A percentile compares a stretch with the other conserved stretches of the same genome.
These are phyloP conservation scores for Arabidopsis lyrata DNA, from an alignment of 441 rosid species.

Conservation along the genomic window DNA sequence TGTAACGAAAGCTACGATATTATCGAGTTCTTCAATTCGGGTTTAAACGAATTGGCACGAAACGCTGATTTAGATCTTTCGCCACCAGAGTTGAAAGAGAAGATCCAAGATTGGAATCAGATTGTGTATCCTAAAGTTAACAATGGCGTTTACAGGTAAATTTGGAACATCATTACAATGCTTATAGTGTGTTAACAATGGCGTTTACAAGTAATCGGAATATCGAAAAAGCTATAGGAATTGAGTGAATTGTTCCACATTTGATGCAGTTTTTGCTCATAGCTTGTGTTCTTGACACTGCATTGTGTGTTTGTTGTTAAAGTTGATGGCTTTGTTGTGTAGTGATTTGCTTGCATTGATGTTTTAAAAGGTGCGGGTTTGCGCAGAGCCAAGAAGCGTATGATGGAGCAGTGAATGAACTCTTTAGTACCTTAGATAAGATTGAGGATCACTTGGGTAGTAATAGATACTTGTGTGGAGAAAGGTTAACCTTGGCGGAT, in stretches of 20 bases:
- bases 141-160: constrained; percentile 86
- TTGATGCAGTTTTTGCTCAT: not conserved
- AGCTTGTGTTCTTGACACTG: constrained; percentile 17
- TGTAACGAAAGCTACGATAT: constrained; percentile 92
- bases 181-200: constrained; percentile 63
- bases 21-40: constrained; percentile 70
- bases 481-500: constrained; percentile 65
- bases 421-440: constrained; percentile 65
- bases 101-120: constrained; percentile 78
- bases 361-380: constrained; percentile 73
- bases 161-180: constrained; percentile 3
- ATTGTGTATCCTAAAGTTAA: constrained; percentile 77
- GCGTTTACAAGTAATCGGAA: constrained; percentile 70
- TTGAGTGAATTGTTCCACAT: not conserved
- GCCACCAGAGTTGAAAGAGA: constrained; percentile 53
- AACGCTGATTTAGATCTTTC: constrained; percentile 70
- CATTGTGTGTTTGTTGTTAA: constrained; percentile 22
- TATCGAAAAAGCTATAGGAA: not conserved
- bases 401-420: constrained; percentile 66
- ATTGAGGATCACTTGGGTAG: constrained; percentile 62
- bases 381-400: constrained; percentile 91
- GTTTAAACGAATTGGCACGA: constrained; percentile 56
- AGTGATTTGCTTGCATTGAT: constrained; percentile 19
- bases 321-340: constrained; percentile 17
- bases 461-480: constrained; percentile 80